phyloP scores from a whole-genome alignment of 2,329 filamentous ascomycete genomes.

The Coniochaeta sp. region DNA sequence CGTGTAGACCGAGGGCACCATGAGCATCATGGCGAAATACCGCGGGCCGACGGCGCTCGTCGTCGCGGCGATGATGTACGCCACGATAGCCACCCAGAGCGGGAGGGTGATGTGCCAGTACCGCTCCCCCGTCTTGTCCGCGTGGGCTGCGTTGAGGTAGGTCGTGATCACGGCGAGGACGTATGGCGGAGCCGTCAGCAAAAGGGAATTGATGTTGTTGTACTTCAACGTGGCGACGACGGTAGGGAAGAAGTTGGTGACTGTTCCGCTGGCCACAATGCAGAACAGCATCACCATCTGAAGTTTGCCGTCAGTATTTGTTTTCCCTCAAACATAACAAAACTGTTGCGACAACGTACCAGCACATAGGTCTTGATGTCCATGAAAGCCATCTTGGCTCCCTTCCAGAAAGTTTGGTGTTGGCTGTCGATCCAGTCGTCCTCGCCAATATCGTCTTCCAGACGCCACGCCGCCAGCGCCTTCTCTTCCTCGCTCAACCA shows the following conservation, averaged over 20 bases:
- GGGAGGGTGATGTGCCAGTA: conserved; percentile 61
- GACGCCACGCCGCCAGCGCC: conserved; percentile 49
- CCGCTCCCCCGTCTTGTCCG: conserved; percentile 63
- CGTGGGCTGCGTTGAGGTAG: conserved; percentile 60
- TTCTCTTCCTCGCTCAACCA: conserved; percentile 52
- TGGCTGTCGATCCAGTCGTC: conserved; percentile 53
- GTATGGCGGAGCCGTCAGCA: conserved; percentile 60
- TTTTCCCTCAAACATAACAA: background rate
- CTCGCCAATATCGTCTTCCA: conserved; percentile 58
- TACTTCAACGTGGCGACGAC: conserved; percentile 64
- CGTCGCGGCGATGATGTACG: conserved; percentile 61
- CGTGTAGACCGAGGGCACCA: conserved; percentile 57
- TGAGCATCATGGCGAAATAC: conserved; percentile 66
- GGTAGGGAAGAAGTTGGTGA: conserved; percentile 64
- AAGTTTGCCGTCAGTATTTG: conserved; percentile 8
- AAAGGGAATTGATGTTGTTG: conserved; percentile 48
- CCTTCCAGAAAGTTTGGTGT: conserved; percentile 47
- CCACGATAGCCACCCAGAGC: conserved; percentile 50
- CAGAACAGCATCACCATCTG: conserved; percentile 47
- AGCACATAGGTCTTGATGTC: conserved; percentile 56
- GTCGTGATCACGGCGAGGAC: conserved; percentile 54
- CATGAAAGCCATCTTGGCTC: conserved; percentile 44
- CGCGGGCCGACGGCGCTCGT: conserved; percentile 53
- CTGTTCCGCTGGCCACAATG: conserved; percentile 44
- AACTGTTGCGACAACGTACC: conserved; percentile 23